These are phyloP conservation scores for Backusella sp. DNA, from an alignment of 192 early-diverging fungal genomes.

Conservation along the genomic window DNA sequence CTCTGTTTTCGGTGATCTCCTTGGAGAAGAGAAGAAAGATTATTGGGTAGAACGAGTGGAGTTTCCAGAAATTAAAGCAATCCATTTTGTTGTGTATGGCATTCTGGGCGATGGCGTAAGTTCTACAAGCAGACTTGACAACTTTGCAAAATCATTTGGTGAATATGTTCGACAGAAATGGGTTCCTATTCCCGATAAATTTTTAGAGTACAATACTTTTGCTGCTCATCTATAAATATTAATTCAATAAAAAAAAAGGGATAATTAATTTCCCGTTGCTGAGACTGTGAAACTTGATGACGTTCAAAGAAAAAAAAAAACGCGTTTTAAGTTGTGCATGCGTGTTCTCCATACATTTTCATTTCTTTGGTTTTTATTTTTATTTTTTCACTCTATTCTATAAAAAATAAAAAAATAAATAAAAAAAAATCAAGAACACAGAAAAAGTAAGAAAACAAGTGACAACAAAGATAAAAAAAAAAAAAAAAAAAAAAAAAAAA, in stretches of 20 bases:
- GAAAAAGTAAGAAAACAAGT: neutral
- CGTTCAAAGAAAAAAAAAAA: neutral
- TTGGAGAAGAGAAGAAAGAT: neutral
- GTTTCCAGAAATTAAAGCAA: neutral
- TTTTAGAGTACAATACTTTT: neutral
- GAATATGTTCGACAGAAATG: constrained; percentile 2
- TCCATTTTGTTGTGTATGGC: neutral
- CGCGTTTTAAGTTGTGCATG: constrained; percentile 5
- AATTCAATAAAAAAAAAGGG: neutral
- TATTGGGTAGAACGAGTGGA: neutral
- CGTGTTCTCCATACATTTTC: neutral
- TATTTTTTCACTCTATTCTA: neutral
- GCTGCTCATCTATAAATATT: neutral
- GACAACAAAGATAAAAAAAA: neutral
- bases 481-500: neutral
- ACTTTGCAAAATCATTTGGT: neutral
- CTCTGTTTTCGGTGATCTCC: neutral
- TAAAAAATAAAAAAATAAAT: neutral
- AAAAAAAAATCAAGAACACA: neutral
- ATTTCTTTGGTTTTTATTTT: neutral
- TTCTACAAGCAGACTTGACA: neutral
- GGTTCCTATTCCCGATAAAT: neutral
- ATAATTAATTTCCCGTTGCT: neutral
- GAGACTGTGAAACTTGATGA: constrained; percentile 4
- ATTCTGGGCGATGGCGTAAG: neutral